Conservation (phyloP, 139 green algal genomes). For the Trebouxia sp. region DNA sequence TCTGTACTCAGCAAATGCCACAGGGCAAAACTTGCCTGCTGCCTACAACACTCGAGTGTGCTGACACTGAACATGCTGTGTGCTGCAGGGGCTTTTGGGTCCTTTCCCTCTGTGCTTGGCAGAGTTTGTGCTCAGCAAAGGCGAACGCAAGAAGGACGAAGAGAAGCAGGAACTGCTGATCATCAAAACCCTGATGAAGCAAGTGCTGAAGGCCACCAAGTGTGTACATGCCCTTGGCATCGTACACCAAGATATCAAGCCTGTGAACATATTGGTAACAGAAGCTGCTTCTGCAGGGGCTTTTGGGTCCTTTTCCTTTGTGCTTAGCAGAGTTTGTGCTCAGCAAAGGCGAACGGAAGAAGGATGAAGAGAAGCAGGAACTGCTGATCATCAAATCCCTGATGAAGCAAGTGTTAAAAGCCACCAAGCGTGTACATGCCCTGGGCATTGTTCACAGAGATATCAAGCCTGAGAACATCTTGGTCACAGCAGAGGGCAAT, state of each 20-base stretch:
- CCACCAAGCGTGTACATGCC: slow-evolving; percentile 67
- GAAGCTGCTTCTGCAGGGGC: slow-evolving; percentile 11
- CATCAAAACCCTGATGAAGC: slow-evolving; percentile 59
- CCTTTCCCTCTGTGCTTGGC: no score
- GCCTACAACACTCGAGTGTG: no score
- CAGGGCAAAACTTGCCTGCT: no score
- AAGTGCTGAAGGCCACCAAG: slow-evolving; percentile 50
- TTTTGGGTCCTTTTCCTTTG: slow-evolving; percentile 20
- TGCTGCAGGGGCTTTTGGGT: slow-evolving; percentile 8
- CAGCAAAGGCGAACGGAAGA: no score
- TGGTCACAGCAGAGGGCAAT: slow-evolving; percentile 73
- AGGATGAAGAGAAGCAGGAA: background rate
- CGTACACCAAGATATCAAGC: slow-evolving; percentile 91
- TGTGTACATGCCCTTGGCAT: slow-evolving; percentile 81
- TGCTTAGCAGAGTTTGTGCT: no score
- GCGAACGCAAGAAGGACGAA: background rate
- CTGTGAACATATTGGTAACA: slow-evolving; percentile 86
- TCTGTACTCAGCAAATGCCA: no score
- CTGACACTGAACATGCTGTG: no score
- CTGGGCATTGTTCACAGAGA: slow-evolving; percentile 90
- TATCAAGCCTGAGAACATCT: slow-evolving; percentile 89
- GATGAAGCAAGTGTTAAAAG: slow-evolving; percentile 58
- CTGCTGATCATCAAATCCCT: slow-evolving; percentile 48
- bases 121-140: slow-evolving; percentile 23
- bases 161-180: slow-evolving; percentile 19